Percentiles rank a stretch among this genome's conserved stretches.
These are phyloP conservation scores for Dendrobium chrysotoxum DNA, from an alignment of 106 monocot species.

Conservation along the genomic window DNA sequence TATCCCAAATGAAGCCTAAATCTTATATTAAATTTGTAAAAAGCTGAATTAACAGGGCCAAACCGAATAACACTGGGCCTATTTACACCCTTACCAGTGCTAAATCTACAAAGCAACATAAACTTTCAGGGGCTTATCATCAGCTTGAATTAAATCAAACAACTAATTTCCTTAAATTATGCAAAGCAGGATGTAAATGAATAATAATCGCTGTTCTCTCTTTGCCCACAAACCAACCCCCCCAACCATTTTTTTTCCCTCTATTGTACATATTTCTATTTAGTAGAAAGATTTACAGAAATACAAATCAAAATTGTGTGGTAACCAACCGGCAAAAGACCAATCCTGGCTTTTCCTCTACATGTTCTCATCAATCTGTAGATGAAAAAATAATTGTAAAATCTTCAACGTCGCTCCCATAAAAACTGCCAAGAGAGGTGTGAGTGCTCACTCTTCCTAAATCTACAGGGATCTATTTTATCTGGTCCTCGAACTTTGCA, in stretches of 20 bases:
- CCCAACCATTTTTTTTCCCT: constrained; percentile 6
- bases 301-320: constrained; percentile 68
- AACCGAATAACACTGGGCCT: too few relatives aligned
- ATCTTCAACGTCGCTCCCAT: background rate
- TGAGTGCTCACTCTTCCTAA: background rate
- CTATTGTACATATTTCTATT: constrained; percentile 55
- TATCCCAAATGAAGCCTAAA: too few relatives aligned
- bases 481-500: background rate
- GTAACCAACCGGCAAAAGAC: constrained; percentile 8
- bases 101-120: too few relatives aligned
- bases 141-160: background rate
- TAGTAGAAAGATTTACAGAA: constrained; percentile 38
- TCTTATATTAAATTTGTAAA: too few relatives aligned
- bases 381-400: background rate
- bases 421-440: background rate
- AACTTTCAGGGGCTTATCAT: too few relatives aligned
- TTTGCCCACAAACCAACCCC: background rate
- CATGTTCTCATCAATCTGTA: background rate
- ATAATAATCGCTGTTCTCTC: background rate
- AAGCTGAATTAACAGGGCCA: too few relatives aligned
- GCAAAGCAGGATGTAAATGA: background rate
- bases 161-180: background rate
- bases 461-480: background rate
- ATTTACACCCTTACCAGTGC: too few relatives aligned
- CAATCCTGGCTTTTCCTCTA: background rate